Evolutionary conservation across 2,329 filamentous ascomycete genomes (phyloP).

Genomic region (Colletotrichum caudatum): DNA sequence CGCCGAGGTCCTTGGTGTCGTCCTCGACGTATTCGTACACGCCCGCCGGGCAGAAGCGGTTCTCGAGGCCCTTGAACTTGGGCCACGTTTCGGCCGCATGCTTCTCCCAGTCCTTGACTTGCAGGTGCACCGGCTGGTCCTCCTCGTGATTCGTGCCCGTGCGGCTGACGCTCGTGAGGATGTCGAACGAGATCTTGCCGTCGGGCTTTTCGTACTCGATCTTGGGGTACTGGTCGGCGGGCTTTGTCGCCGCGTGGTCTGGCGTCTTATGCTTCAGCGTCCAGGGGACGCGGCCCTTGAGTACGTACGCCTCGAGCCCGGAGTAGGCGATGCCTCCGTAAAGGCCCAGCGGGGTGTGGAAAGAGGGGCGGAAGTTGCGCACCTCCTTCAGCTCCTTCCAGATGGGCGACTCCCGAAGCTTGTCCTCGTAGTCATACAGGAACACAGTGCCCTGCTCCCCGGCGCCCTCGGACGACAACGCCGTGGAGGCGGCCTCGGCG

Average conservation of each 20-base stretch:
- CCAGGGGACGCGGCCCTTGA: constrained; percentile 90
- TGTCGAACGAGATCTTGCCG: constrained; percentile 94
- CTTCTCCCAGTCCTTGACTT: constrained; percentile 94
- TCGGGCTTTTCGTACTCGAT: constrained; percentile 98
- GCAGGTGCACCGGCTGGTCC: constrained; percentile 95
- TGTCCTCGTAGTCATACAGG: constrained; percentile 93
- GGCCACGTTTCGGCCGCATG: constrained; percentile 88
- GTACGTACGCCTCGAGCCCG: constrained; percentile 87
- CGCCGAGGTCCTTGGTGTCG: constrained; percentile 83
- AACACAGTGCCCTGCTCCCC: constrained; percentile 79
- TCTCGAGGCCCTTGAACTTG: constrained; percentile 91
- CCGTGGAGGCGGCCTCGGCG: constrained; percentile 88
- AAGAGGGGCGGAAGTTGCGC: constrained; percentile 96
- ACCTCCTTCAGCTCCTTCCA: constrained; percentile 96
- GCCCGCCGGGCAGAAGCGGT: constrained; percentile 95
- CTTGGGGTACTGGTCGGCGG: constrained; percentile 82
- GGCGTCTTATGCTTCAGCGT: constrained; percentile 86
- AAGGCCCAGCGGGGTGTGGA: constrained; percentile 87
- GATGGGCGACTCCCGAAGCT: constrained; percentile 85
- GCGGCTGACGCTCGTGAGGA: constrained; percentile 92
- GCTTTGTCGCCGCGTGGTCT: constrained; percentile 83
- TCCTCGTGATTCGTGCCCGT: constrained; percentile 99
- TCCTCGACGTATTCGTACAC: constrained; percentile 99
- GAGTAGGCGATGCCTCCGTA: constrained; percentile 94
- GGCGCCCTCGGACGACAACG: constrained; percentile 60